Evolutionary conservation across 305 asterid genomes (phyloP).

Genomic region (Fraxinus baroniana): DNA sequence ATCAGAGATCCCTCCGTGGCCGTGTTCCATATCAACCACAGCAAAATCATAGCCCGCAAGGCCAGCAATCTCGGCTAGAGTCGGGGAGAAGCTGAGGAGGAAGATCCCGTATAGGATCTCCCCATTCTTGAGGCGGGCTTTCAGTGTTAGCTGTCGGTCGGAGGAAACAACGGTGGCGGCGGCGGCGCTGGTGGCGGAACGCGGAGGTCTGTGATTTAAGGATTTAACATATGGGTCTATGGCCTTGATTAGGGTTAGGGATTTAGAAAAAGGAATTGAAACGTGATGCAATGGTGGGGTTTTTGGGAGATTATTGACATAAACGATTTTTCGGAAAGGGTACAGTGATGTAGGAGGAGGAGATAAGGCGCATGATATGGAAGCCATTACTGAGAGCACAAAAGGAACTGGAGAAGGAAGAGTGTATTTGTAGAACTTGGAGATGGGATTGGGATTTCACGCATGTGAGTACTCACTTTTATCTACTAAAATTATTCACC

Average conservation of each 20-base stretch:
- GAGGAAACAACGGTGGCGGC: slow-evolving; percentile 3
- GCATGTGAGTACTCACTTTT: background rate
- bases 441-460: background rate
- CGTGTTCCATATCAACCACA: slow-evolving; percentile 92
- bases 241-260: slow-evolving; percentile 24
- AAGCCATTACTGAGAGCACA: background rate
- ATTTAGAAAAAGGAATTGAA: slow-evolving; percentile 6
- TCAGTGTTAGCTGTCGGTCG: slow-evolving; percentile 40
- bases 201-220: slow-evolving; percentile 25
- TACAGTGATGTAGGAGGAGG: background rate
- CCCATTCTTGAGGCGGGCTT: slow-evolving; percentile 58
- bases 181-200: slow-evolving; percentile 23
- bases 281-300: background rate
- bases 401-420: background rate
- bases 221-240: slow-evolving; percentile 13
- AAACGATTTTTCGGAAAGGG: background rate
- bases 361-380: background rate
- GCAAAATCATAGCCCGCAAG: slow-evolving; percentile 85
- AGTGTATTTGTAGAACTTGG: background rate
- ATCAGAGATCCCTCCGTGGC: slow-evolving; percentile 74
- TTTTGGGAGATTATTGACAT: slow-evolving; percentile 6
- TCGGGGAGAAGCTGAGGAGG: slow-evolving; percentile 67
- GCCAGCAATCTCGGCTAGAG: slow-evolving; percentile 79
- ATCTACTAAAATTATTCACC: too few species aligned
- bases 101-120: slow-evolving; percentile 62